Evolutionary conservation across 177 flowering plant genomes (phyloP).

Genomic region (Vitis hybrid): DNA sequence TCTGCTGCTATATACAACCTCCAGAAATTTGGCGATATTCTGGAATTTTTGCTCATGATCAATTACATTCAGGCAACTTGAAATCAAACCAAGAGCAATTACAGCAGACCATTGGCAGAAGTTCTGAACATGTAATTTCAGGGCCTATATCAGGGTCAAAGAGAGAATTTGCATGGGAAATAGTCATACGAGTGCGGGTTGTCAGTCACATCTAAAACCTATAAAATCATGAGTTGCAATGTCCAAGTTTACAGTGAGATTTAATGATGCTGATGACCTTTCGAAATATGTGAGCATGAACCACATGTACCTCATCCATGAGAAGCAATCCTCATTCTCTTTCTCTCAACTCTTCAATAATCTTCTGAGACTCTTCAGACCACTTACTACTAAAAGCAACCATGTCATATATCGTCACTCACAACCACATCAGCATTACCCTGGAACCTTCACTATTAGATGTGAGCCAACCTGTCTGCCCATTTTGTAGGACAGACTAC

Average conservation of each 20-base stretch:
- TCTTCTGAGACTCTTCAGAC: slow-evolving; percentile 98
- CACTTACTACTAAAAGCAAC: slow-evolving; percentile 99
- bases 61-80: too few relatives aligned
- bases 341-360: slow-evolving; percentile 93
- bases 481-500: slow-evolving; percentile 91
- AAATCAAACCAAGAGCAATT: too few relatives aligned
- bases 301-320: slow-evolving; percentile 99
- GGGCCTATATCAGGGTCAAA: too few relatives aligned
- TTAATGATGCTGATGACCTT: slow-evolving; percentile 88
- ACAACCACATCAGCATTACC: slow-evolving; percentile 98
- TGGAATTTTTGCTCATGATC: too few relatives aligned
- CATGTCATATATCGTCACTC: slow-evolving; percentile 97
- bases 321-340: slow-evolving; percentile 99
- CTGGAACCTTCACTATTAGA: slow-evolving; percentile 95
- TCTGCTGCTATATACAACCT: slow-evolving; percentile 73
- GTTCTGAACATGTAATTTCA: too few relatives aligned
- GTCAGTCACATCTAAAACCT: too few relatives aligned
- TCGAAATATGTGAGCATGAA: slow-evolving; percentile 97
- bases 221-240: too few relatives aligned
- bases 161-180: too few relatives aligned
- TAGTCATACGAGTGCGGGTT: too few relatives aligned
- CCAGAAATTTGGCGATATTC: too few relatives aligned
- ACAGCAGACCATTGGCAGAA: too few relatives aligned
- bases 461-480: slow-evolving; percentile 91
- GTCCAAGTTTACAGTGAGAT: slow-evolving; percentile 93